phyloP scores from a whole-genome alignment of 129 eudicot genomes.

The Helianthus tuberosus region DNA sequence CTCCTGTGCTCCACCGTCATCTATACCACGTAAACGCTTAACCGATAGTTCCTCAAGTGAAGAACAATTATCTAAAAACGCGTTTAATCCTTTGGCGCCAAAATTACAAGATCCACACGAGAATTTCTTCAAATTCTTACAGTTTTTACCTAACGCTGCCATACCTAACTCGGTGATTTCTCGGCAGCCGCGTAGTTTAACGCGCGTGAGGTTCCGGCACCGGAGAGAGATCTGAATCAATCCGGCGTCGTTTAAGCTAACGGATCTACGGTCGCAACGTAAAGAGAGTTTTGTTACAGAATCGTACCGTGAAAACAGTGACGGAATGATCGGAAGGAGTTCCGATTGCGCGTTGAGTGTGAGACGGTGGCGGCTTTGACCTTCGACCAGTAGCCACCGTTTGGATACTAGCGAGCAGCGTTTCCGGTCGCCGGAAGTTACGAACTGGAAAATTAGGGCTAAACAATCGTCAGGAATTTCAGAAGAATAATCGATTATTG shows the following conservation, averaged over 20 bases:
- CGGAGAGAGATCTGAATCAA: constrained; percentile 42
- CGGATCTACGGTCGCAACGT: constrained; percentile 48
- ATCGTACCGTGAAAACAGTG: constrained; percentile 52
- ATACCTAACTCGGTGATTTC: constrained; percentile 49
- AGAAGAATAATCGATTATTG: constrained; percentile 29
- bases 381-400: constrained; percentile 59
- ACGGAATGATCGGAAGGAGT: constrained; percentile 26
- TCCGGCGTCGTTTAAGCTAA: constrained; percentile 40
- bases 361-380: constrained; percentile 60
- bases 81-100: constrained; percentile 58
- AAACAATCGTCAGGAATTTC: constrained; percentile 52
- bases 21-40: constrained; percentile 41
- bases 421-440: constrained; percentile 55
- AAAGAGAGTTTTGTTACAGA: constrained; percentile 53
- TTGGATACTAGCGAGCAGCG: constrained; percentile 57
- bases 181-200: constrained; percentile 57
- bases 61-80: constrained; percentile 38
- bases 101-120: constrained; percentile 55
- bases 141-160: constrained; percentile 38
- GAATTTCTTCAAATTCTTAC: constrained; percentile 42
- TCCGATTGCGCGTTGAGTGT: constrained; percentile 48
- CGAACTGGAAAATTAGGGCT: constrained; percentile 52
- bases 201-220: constrained; percentile 53
- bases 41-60: constrained; percentile 56
- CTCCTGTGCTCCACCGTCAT: constrained; percentile 32